Percentiles rank a stretch among this genome's conserved stretches.
phyloP scores from a whole-genome alignment of 116 monocot genomes.

The Trichopus zeylanicus region DNA sequence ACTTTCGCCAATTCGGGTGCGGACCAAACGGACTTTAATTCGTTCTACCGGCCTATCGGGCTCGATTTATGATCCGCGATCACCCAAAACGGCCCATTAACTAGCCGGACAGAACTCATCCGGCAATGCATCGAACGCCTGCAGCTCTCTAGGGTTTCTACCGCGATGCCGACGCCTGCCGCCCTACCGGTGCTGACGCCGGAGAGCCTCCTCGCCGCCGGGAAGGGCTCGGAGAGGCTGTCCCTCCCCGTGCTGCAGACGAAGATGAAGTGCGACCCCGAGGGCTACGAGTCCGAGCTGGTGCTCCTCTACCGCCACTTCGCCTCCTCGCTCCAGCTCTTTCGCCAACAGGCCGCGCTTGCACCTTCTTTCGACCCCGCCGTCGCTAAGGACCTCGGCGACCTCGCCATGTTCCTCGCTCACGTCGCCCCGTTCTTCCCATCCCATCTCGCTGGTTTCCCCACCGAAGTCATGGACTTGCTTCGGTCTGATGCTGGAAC shows the following conservation, averaged over 20 bases:
- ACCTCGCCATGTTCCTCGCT: conserved; percentile 70
- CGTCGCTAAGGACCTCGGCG: conserved; percentile 62
- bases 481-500: conserved; percentile 30
- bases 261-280: conserved; percentile 92
- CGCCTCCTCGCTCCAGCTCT: conserved; percentile 68
- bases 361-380: conserved; percentile 34
- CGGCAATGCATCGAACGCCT: too few relatives aligned
- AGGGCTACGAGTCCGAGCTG: conserved; percentile 72
- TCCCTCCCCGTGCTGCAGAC: conserved; percentile 73
- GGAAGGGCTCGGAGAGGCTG: conserved; percentile 26
- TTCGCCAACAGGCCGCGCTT: conserved; percentile 46
- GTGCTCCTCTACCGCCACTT: conserved; percentile 61
- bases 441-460: conserved; percentile 32
- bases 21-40: too few relatives aligned
- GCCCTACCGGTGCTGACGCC: conserved; percentile 24
- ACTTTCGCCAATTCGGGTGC: too few relatives aligned
- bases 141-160: too few relatives aligned
- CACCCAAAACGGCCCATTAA: too few relatives aligned
- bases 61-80: too few relatives aligned
- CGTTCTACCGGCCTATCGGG: too few relatives aligned
- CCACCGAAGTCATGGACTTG: conserved; percentile 39
- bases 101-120: too few relatives aligned
- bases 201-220: conserved; percentile 57
- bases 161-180: background rate
- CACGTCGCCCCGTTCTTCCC: conserved; percentile 81